A percentile compares a stretch with the other conserved stretches of the same genome.
These are phyloP conservation scores for Ophiocordyceps camponoti-saundersi DNA, from an alignment of 2,329 filamentous ascomycete genomes.

Conservation along the genomic window DNA sequence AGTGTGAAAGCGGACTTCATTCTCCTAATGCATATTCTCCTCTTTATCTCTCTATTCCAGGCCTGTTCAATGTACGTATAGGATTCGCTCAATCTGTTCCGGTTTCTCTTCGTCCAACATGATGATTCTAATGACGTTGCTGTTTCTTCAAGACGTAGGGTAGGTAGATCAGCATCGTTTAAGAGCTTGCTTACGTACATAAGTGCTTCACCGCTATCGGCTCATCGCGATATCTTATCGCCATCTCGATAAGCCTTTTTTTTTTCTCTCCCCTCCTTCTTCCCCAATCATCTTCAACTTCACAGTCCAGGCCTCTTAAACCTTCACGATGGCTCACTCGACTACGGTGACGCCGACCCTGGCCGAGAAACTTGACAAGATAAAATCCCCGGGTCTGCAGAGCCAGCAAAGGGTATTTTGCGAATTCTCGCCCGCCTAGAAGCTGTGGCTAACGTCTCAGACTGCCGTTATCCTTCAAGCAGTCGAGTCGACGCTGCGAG, in stretches of 20 bases:
- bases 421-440: slow-evolving; percentile 6
- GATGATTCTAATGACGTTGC: no score
- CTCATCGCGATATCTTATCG: neutral
- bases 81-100: no score
- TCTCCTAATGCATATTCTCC: no score
- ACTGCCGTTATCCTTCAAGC: slow-evolving; percentile 76
- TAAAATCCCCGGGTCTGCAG: slow-evolving; percentile 89
- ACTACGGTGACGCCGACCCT: slow-evolving; percentile 38
- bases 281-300: neutral
- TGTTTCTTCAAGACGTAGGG: no score
- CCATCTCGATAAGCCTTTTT: neutral
- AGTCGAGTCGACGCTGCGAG: slow-evolving; percentile 81
- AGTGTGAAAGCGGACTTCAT: no score
- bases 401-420: slow-evolving; percentile 71
- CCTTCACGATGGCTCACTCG: slow-evolving; percentile 3
- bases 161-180: neutral
- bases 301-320: slow-evolving; percentile 8
- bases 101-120: no score
- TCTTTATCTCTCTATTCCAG: no score
- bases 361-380: slow-evolving; percentile 90
- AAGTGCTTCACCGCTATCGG: no score
- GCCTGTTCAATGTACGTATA: no score
- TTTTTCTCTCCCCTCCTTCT: neutral
- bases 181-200: neutral
- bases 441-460: slow-evolving; percentile 21